Base-by-base conservation (phyloP, 148 eudicot species). In the Amaranthus hypochondriacus region DNA sequence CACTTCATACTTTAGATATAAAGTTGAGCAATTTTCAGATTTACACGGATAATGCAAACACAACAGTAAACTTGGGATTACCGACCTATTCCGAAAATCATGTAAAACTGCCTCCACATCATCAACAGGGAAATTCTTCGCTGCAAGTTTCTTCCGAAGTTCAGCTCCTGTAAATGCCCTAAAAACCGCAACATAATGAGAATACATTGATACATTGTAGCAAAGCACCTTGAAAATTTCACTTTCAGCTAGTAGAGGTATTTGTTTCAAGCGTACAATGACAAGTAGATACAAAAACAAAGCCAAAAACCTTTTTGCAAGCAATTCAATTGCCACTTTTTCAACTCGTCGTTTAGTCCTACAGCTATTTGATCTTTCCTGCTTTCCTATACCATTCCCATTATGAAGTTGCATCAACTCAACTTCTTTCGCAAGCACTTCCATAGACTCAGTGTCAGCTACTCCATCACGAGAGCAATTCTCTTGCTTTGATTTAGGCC, bases 81-180 rank as follows among this genome's bases (percentile, higher is more conserved):
- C 78, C 72, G 51, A 90, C 98, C 93, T 90, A 81, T 63, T 77
- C 74, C 81, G 84, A 68, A 95, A 85, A 82, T 95, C 89, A 70
- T 50, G 55, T 54, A 95, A 46, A 68, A 95, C 92, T 54, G 75
- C 77, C 70, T 90, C 87, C 59, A 90, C 81, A 67, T 79, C 77
- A 77, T 77, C 55, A 78, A 66, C 77, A 39, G 87, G 80, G 80
- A 87, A 86, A 59, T 68, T 81, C 77, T 84, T 90, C 14, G 86
- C 92, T 43, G 5, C 77, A 73, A 93, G 85, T 82, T 91, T 93
- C 87, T 86, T 93, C 68, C 83, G 85, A 67, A 92, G 84, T 79
- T 92, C 97, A 73, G 84, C 81, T 48, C 85, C 85, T 57, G 96
- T 87, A 81, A 51, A 84, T 58, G 91, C 96, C 86, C 97, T 92